Evolutionary conservation across 176 grass and related monocot genomes (phyloP).

Genomic region (Phoenix roebelenii): DNA sequence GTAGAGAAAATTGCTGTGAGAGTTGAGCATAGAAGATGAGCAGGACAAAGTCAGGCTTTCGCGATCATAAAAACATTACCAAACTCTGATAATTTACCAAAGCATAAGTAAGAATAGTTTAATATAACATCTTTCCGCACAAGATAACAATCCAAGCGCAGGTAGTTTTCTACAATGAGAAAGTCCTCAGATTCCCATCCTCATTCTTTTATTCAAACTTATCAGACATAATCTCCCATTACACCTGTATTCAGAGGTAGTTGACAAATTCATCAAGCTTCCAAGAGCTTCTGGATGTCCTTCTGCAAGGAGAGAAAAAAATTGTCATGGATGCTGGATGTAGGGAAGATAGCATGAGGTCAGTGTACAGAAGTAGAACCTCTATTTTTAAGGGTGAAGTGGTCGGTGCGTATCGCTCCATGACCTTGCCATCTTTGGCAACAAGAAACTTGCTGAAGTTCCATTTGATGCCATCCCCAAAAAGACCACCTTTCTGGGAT

Average conservation of each 20-base stretch:
- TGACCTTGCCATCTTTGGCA: conserved; percentile 39
- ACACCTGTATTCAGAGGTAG: conserved; percentile 8
- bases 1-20: too few species aligned
- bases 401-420: conserved; percentile 35
- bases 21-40: too few species aligned
- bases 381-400: conserved; percentile 46
- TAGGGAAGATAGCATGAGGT: background rate
- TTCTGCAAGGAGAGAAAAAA: conserved; percentile 20
- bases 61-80: too few species aligned
- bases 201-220: background rate
- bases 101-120: too few species aligned
- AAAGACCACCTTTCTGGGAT: conserved; percentile 40
- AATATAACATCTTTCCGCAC: too few species aligned
- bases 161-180: too few species aligned
- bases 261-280: background rate
- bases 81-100: too few species aligned
- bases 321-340: background rate
- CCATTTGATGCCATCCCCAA: conserved; percentile 58
- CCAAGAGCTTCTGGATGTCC: conserved; percentile 25
- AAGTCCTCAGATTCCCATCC: background rate
- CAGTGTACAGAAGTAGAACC: conserved; percentile 11
- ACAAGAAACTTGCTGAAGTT: conserved; percentile 65
- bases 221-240: background rate
- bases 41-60: too few species aligned
- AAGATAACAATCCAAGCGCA: too few species aligned